A percentile compares a stretch with the other conserved stretches of the same genome.
Evolutionary conservation across 495 filamentous ascomycete species (phyloP).

Genomic region (Penicillium paxilli): DNA sequence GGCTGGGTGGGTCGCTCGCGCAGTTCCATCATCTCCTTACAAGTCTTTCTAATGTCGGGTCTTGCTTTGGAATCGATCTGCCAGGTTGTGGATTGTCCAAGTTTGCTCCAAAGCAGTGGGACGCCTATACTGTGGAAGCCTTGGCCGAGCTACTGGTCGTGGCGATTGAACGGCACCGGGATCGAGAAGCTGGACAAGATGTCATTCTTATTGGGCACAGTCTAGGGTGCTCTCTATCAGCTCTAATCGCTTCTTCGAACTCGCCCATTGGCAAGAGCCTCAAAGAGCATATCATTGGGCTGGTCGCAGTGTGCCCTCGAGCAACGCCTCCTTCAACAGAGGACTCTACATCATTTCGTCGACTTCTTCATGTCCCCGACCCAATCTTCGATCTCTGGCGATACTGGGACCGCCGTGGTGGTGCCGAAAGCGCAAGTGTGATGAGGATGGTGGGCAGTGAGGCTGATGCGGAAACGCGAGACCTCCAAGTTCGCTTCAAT

Average conservation of each 20-base stretch:
- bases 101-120: conserved; percentile 70
- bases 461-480: conserved; percentile 73
- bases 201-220: conserved; percentile 86
- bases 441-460: conserved; percentile 72
- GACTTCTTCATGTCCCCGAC: conserved; percentile 64
- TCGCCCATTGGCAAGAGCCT: conserved; percentile 46
- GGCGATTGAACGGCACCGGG: conserved; percentile 71
- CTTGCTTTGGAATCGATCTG: conserved; percentile 88
- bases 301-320: conserved; percentile 79
- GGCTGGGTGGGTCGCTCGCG: conserved; percentile 82
- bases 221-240: conserved; percentile 79
- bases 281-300: conserved; percentile 65
- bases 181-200: conserved; percentile 63
- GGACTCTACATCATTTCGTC: conserved; percentile 50
- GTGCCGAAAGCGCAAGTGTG: conserved; percentile 74
- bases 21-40: conserved; percentile 84
- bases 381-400: conserved; percentile 77
- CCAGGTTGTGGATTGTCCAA: conserved; percentile 83
- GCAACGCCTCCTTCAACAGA: conserved; percentile 59
- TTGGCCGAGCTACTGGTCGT: conserved; percentile 71
- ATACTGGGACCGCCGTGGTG: conserved; percentile 78
- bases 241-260: conserved; percentile 66
- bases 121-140: conserved; percentile 75
- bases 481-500: conserved; percentile 81
- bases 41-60: conserved; percentile 78